Base-by-base conservation (phyloP, 169 alveolate genomes). In the Plasmodium berghei region DNA sequence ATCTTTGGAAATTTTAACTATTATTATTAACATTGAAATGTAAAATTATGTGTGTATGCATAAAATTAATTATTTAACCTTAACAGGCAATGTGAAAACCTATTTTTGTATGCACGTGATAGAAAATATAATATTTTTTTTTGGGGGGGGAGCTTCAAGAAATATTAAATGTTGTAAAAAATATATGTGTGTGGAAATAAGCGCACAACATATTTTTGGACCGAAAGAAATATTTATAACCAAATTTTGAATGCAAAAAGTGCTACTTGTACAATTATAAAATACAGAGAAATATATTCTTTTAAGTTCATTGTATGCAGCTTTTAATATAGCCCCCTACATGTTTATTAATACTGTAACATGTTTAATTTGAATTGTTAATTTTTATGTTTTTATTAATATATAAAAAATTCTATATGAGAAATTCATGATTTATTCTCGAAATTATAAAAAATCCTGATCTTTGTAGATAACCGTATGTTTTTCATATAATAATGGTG, bases 61-160 rank as follows among this genome's bases (percentile, higher is more conserved):
- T 16, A 9, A 16, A 58, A 2, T 9, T 58, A 20, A 5, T 22
- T 70, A 48, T 70, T 70, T 67, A 18, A 14, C 12, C 83, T 71
- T 16, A 71, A 24, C 61, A 40, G 40, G 83, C 42, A 55, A 71
- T 71, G 54, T 24, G 16, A 20, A 52, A 71, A 34, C 14, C 46
- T 34, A 34, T 54, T 24, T 71, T 52, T 48, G n/a, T 71, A 48
- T 49, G 83, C 56, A 71, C 83, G 16, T 49, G 83, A 48, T 48
- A 71, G 69, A 28, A 71, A 71, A 49, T 48, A 22, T 18, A 40
- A 46, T 45, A n/a, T 71, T 48, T 18, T 56, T 58, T 58, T 58
- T 58, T 2, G 42, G 42, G 5, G 42, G 42, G 42, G 6, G 42
- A 22, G 5, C 9, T 52, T 55, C 77, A 12, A 20, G 12, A 69